These are phyloP conservation scores for Eucalyptus grandis DNA, from an alignment of 345 rosid genomes.

Conservation along the genomic window DNA sequence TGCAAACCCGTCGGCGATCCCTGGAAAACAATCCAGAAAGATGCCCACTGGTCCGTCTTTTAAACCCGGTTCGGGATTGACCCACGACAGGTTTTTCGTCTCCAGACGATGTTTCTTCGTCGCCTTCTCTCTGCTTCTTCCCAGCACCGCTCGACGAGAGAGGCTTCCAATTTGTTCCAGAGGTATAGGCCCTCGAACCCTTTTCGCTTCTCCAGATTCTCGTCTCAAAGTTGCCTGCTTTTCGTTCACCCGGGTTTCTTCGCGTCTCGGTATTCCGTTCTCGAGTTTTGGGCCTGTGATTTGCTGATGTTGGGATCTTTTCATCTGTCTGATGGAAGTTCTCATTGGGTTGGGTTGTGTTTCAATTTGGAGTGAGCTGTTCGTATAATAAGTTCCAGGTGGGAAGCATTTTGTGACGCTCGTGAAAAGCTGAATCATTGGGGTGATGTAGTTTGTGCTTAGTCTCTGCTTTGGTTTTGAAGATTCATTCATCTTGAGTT, in stretches of 20 bases:
- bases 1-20: neutral
- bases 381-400: neutral
- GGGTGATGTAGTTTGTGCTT: neutral
- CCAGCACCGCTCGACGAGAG: constrained; percentile 14
- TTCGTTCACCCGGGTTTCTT: neutral
- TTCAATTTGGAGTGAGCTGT: neutral
- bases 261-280: neutral
- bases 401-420: neutral
- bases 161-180: neutral
- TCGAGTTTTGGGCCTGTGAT: too few relatives aligned
- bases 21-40: neutral
- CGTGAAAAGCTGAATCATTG: neutral
- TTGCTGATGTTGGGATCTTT: neutral
- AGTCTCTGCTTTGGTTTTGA: neutral
- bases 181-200: neutral
- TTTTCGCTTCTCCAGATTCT: neutral
- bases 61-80: neutral
- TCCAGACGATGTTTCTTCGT: constrained; percentile 14
- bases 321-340: rapidly evolving
- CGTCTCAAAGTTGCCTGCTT: neutral
- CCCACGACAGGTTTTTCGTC: neutral
- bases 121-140: constrained; percentile 30
- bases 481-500: neutral
- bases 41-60: neutral
- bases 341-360: neutral